Base-by-base conservation (phyloP, 1,284 basidiomycete species). In the Stereum hirsutum region DNA sequence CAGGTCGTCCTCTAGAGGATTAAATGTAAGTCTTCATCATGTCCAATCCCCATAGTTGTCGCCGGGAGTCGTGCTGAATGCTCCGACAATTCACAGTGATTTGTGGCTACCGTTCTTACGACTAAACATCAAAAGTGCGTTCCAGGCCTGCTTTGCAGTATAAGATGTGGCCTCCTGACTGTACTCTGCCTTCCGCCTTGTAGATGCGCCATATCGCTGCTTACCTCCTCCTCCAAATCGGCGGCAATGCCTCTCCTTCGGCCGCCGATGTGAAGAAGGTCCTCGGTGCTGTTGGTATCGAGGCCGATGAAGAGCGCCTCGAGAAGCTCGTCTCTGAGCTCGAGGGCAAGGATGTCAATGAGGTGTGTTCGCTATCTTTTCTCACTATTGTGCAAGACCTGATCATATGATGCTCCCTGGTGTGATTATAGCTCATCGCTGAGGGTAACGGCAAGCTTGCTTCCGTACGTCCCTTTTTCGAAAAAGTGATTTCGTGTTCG, bases 191-290 rank as follows among this genome's bases (percentile, higher is more conserved):
- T 6, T 39, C 54, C 45, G 56, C 54, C 33, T 14, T 31, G 11
- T 43, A 91, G 87, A 95, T 96, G 92, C 90, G 91, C 76, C 77
- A 95, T 71, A 76, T 99, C 71, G 95, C 94, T 73, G 92, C 91
- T 56, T 99, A 97, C 78, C 81, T 99, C 55, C 90, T 99, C 66
- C 91, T 98, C 70, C 86, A 89, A 68, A 79, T 84, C 64, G 96
- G 92, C 57, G 96, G 96, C 52, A 97, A 98, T 66, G 65, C 79
- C 58, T 81, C 77, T 53, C 96, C 96, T 53, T 83, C 86, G 47
- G 89, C 90, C 49, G 77, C 65, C 44, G 95, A 98, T 67, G 76
- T 99, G 73, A 94, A 85, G 74, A 81, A 81, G 57, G 81, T 99
- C 59, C 84, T 99, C 54, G 68, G 65, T 52, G 75, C 85, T 49